Conservation (phyloP, 805 yeast genomes). For the Wickerhamomyces chaumierensis region DNA sequence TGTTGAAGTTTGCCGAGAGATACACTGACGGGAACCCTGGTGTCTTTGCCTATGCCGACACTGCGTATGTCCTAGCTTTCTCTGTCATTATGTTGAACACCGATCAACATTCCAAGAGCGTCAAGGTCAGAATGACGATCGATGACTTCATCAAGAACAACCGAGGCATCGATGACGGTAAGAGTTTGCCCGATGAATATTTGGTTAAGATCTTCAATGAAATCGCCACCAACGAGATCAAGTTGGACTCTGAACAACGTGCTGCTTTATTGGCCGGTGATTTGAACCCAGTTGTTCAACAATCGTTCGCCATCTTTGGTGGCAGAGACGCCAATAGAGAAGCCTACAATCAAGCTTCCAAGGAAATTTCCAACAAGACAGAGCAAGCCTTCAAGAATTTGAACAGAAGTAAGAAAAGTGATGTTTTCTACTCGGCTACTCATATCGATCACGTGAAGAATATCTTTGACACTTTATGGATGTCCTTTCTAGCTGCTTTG, state of each 20-base stretch:
- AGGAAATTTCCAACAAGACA: constrained; percentile 81
- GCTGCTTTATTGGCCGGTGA: constrained; percentile 75
- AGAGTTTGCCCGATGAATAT: constrained; percentile 67
- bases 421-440: constrained; percentile 67
- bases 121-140: constrained; percentile 76
- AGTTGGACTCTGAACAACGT: constrained; percentile 86
- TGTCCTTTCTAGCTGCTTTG: constrained; percentile 90
- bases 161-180: constrained; percentile 85
- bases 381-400: constrained; percentile 68
- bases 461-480: constrained; percentile 91
- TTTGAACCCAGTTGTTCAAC: constrained; percentile 23
- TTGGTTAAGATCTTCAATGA: constrained; percentile 64
- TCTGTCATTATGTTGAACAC: constrained; percentile 91
- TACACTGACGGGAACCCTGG: constrained; percentile 81
- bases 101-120: constrained; percentile 83
- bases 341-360: constrained; percentile 86
- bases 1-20: constrained; percentile 94
- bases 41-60: constrained; percentile 84
- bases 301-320: constrained; percentile 48
- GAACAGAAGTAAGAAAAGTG: constrained; percentile 32
- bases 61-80: constrained; percentile 86
- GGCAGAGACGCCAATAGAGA: constrained; percentile 65
- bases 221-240: constrained; percentile 76
- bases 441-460: constrained; percentile 87
- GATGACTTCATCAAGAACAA: constrained; percentile 84